Base-by-base conservation (phyloP, 2,329 filamentous ascomycete genomes). In the Endothia cerciana region DNA sequence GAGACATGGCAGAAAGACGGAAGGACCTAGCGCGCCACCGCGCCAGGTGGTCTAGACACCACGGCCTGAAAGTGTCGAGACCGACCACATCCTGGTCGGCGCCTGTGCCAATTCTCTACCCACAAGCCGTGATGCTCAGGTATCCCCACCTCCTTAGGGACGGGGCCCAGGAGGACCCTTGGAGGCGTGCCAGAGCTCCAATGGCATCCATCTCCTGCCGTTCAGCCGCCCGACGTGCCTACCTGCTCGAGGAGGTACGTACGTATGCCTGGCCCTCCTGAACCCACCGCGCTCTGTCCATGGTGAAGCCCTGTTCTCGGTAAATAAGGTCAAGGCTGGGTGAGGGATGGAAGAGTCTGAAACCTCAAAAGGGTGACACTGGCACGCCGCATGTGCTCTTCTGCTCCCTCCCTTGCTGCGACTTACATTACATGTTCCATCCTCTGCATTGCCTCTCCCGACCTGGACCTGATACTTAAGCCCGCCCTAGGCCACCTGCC, bases 1-100 rank as follows among this genome's bases (percentile, higher is more conserved):
- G 28, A 51, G 47, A 51, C 47, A 51, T 51, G 25, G 25, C 47
- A 51, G 47, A 28, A 51, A 51, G 28, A 51, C 47, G n/a, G 47
- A 51, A 28, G 47, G 22, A 51, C 28, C 25, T 51, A 51, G 47
- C 47, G 47, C 47, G 47, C 47, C 22, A 22, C 8, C n/a, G 45
- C 45, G 45, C 45, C n/a, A 22, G n/a, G 45, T 49, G 45, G 45
- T 49, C 45, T 49, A 49, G 45, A 49, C 45, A 49, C 13, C 22
- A 22, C 22, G 45, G 45, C 15, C 8, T 49, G 10, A 49, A 49
- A 8, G 22, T 49, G 45, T 49, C 45, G 45, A 49, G 45, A 49
- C 45, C 22, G 28, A 53, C 28, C 28, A 19, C 28, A 53, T 53
- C 49, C 49, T 53, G 28, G 49, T 33, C 25, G 13, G 28, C 49